phyloP scores from a whole-genome alignment of 371 early-diverging fungal genomes.

The Syncephalis fuscata region DNA sequence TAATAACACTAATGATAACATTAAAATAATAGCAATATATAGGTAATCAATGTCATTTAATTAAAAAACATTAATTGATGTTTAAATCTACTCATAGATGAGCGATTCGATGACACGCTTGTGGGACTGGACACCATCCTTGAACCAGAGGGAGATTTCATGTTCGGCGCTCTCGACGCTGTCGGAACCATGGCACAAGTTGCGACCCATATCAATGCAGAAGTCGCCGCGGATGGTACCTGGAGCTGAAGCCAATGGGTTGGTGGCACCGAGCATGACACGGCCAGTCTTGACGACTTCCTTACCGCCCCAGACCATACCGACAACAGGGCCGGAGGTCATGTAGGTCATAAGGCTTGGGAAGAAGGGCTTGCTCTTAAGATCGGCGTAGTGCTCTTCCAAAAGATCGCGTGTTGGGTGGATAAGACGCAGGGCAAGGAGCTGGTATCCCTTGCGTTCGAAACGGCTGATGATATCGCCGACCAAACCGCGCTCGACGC shows the following conservation, averaged over 20 bases:
- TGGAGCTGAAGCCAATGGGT: constrained; percentile 81
- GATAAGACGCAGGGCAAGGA: constrained; percentile 70
- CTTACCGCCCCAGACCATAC: constrained; percentile 94
- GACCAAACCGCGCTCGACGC: constrained; percentile 87
- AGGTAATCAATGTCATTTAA: too few species aligned
- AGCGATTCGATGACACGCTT: neutral
- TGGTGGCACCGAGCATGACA: constrained; percentile 89
- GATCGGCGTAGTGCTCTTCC: constrained; percentile 94
- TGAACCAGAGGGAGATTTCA: constrained; percentile 98
- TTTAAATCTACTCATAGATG: neutral
- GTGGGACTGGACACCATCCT: constrained; percentile 17
- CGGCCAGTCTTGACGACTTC: constrained; percentile 94
- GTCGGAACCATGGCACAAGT: constrained; percentile 99
- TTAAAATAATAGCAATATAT: too few species aligned
- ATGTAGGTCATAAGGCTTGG: constrained; percentile 73
- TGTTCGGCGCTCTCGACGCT: constrained; percentile 91
- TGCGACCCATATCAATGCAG: constrained; percentile 80
- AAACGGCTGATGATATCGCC: constrained; percentile 94
- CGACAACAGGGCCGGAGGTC: constrained; percentile 83
- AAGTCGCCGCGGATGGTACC: constrained; percentile 99
- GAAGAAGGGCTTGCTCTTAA: constrained; percentile 91
- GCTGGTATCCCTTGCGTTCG: constrained; percentile 74
- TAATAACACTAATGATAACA: too few species aligned
- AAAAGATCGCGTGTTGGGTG: constrained; percentile 61
- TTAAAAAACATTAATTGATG: neutral